Conservation (phyloP, 176 grass and related monocot genomes). For the Ampelocalamus luodianensis region DNA sequence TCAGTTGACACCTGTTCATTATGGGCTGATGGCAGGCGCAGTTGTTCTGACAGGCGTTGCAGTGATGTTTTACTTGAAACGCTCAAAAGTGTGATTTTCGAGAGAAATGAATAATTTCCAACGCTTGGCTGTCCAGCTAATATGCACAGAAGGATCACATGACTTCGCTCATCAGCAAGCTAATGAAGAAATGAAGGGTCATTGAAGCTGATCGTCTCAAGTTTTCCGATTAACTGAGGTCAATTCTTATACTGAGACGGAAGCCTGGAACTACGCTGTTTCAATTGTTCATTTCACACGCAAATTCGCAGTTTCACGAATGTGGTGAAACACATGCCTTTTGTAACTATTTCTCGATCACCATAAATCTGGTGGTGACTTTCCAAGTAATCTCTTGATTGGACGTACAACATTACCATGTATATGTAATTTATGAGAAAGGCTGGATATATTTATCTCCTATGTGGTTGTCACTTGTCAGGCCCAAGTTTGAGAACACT, state of each 20-base stretch:
- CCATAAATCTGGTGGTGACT: conserved; percentile 2
- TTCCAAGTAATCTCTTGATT: conserved; percentile 7
- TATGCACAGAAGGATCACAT: not conserved
- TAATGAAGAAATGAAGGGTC: conserved; percentile 11
- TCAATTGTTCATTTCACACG: not conserved
- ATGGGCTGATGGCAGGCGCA: conserved; percentile 60
- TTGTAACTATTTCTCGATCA: not conserved
- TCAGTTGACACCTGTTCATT: conserved; percentile 41
- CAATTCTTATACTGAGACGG: not conserved
- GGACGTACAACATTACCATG: not conserved
- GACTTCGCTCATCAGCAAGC: not conserved
- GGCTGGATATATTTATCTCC: not conserved
- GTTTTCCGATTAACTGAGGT: not conserved
- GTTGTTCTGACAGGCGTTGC: conserved; percentile 67
- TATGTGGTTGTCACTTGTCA: not conserved
- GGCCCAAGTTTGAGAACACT: not conserved
- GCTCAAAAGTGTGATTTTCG: conserved; percentile 58
- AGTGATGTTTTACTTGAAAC: conserved; percentile 73
- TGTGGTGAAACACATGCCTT: not conserved
- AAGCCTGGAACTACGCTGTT: not conserved
- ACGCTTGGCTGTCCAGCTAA: conserved; percentile 21
- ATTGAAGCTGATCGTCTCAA: conserved; percentile 6
- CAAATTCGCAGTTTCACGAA: not conserved
- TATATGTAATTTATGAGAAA: conserved; percentile 11
- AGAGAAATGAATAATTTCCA: not conserved